A percentile compares a stretch with the other conserved stretches of the same genome.
These are phyloP conservation scores for Phalaenopsis equestris DNA, from an alignment of 106 monocot species.

Conservation along the genomic window DNA sequence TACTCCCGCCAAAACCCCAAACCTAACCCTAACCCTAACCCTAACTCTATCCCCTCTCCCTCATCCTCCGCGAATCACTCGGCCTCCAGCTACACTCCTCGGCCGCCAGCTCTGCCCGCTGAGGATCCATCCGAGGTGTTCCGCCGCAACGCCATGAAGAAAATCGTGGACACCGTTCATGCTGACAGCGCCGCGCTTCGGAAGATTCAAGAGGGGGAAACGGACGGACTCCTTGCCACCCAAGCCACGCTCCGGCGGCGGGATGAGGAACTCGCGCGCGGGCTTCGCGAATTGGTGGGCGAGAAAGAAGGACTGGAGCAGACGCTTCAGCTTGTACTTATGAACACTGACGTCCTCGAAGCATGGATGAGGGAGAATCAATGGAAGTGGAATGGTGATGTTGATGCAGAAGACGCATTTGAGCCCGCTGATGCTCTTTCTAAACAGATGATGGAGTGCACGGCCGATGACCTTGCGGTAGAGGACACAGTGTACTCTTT, in stretches of 20 bases:
- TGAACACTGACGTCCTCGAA: conserved; percentile 76
- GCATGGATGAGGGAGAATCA: conserved; percentile 72
- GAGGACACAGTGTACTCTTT: conserved; percentile 73
- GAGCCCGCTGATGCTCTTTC: conserved; percentile 48
- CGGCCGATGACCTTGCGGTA: conserved; percentile 54
- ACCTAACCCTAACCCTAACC: conserved; percentile 3
- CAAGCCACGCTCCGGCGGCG: conserved; percentile 55
- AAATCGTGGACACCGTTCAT: conserved; percentile 53
- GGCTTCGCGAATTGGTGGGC: conserved; percentile 59
- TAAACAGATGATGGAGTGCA: conserved; percentile 68
- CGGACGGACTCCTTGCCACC: conserved; percentile 49
- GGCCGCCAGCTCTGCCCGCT: neutral
- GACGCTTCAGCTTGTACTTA: conserved; percentile 74
- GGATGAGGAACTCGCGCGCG: conserved; percentile 39
- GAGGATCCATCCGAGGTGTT: conserved; percentile 28
- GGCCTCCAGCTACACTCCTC: neutral
- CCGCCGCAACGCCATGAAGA: conserved; percentile 70
- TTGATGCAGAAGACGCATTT: conserved; percentile 51
- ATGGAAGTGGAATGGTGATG: conserved; percentile 14
- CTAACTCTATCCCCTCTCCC: neutral
- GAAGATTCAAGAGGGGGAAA: conserved; percentile 42
- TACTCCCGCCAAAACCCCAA: conserved; percentile 41
- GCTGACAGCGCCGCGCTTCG: conserved; percentile 30
- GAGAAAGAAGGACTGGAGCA: conserved; percentile 91
- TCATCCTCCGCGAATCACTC: neutral